phyloP scores from a whole-genome alignment of 148 eudicot species.

The Chenopodium quinoa region DNA sequence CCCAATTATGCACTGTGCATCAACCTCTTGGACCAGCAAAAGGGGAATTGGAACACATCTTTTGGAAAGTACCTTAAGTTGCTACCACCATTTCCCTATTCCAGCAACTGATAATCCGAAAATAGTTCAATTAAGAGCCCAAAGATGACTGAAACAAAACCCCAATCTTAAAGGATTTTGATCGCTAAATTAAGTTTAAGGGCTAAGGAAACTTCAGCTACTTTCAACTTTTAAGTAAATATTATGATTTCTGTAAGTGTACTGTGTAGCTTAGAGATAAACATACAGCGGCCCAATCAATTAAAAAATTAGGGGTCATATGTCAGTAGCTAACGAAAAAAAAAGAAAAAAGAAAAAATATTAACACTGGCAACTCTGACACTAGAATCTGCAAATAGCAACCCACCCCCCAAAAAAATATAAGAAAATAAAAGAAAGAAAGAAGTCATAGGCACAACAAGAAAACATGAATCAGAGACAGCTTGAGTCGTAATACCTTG shows the following conservation, averaged over 20 bases:
- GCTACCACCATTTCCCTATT: background rate
- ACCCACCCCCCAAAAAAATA: background rate
- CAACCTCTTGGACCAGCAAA: too few relatives aligned
- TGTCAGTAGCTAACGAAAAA: too few relatives aligned
- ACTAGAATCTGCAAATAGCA: background rate
- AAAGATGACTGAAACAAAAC: background rate
- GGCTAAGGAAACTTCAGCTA: background rate
- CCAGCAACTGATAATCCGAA: background rate
- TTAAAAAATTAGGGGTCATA: too few relatives aligned
- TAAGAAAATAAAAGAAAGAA: too few relatives aligned
- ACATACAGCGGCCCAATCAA: too few relatives aligned
- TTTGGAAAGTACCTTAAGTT: background rate
- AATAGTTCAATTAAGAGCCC: background rate
- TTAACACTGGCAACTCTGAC: background rate
- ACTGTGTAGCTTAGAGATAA: background rate
- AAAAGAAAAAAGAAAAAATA: background rate
- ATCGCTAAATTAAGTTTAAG: background rate
- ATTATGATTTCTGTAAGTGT: background rate
- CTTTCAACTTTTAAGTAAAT: background rate
- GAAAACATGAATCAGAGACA: background rate
- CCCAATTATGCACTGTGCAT: background rate
- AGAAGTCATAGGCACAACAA: background rate
- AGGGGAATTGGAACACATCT: too few relatives aligned
- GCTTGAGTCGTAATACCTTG: conserved; percentile 47
- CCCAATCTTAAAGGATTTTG: background rate